These are phyloP conservation scores for Ophiostoma fasciatum DNA, from an alignment of 2,329 filamentous ascomycete genomes.

Conservation along the genomic window DNA sequence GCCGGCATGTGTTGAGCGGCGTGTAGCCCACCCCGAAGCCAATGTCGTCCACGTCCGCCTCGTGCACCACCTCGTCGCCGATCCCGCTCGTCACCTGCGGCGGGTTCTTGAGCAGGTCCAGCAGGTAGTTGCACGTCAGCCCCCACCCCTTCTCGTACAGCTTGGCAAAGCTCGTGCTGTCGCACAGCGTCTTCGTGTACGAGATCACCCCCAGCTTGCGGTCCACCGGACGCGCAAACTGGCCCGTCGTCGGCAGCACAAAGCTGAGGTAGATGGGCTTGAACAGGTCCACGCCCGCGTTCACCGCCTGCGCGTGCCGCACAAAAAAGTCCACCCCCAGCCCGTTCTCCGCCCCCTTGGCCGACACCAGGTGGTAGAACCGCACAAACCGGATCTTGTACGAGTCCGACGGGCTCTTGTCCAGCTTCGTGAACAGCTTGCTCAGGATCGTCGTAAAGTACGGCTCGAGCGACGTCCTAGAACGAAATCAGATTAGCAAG, in stretches of 20 bases:
- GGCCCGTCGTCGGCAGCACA: constrained; percentile 78
- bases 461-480: constrained; percentile 47
- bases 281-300: constrained; percentile 53
- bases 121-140: constrained; percentile 74
- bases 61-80: constrained; percentile 63
- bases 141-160: constrained; percentile 83
- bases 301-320: constrained; percentile 64
- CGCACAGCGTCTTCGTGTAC: constrained; percentile 79
- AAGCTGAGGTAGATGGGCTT: constrained; percentile 73
- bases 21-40: constrained; percentile 93
- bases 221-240: constrained; percentile 73
- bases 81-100: constrained; percentile 49
- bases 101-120: constrained; percentile 80
- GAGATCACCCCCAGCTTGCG: constrained; percentile 90
- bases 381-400: constrained; percentile 79
- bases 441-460: constrained; percentile 72
- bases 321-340: constrained; percentile 89
- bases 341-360: constrained; percentile 56
- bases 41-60: constrained; percentile 88
- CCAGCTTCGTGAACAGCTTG: constrained; percentile 63
- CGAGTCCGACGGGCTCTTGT: constrained; percentile 56
- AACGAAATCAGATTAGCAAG: not conserved
- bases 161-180: constrained; percentile 69
- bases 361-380: constrained; percentile 87
- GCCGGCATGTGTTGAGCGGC: constrained; percentile 78